phyloP scores from a whole-genome alignment of 805 yeast genomes.

The Candida vartiovaarae region DNA sequence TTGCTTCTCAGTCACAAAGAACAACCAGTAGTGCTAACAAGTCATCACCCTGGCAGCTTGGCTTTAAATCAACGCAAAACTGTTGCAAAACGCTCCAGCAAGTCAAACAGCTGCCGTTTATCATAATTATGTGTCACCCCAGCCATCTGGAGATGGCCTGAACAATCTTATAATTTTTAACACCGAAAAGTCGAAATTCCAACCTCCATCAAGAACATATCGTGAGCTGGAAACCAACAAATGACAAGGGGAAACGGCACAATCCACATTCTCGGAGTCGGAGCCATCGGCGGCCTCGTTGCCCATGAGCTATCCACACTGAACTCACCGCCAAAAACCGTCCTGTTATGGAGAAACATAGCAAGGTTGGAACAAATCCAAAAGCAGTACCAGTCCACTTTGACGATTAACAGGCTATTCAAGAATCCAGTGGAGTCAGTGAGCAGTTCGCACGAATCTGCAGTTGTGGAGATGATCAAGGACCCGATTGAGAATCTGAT shows the following conservation, averaged over 20 bases:
- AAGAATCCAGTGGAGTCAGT: constrained; percentile 8
- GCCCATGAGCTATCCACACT: constrained; percentile 19
- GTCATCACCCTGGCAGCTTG: too few relatives aligned
- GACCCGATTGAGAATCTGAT: constrained; percentile 48
- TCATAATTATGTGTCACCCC: too few relatives aligned
- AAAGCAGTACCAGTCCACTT: constrained; percentile 9
- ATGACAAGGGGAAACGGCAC: background rate
- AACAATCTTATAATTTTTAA: too few relatives aligned
- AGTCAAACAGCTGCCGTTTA: too few relatives aligned
- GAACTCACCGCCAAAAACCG: constrained; percentile 12
- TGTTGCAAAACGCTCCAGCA: too few relatives aligned
- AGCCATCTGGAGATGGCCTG: too few relatives aligned
- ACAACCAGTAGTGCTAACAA: too few relatives aligned
- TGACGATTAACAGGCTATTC: constrained; percentile 18
- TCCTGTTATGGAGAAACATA: constrained; percentile 18
- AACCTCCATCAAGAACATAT: too few relatives aligned
- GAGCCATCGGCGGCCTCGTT: constrained; percentile 24
- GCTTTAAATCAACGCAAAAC: too few relatives aligned
- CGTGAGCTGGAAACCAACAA: too few relatives aligned
- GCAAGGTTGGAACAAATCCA: constrained; percentile 14
- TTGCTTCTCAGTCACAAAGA: too few relatives aligned
- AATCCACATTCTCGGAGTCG: constrained; percentile 22
- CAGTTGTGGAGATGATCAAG: constrained; percentile 12
- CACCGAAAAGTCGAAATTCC: too few relatives aligned
- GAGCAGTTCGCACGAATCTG: constrained; percentile 4